These are phyloP conservation scores for Oenanthe javanica DNA, from an alignment of 140 eudicot species.

Conservation along the genomic window DNA sequence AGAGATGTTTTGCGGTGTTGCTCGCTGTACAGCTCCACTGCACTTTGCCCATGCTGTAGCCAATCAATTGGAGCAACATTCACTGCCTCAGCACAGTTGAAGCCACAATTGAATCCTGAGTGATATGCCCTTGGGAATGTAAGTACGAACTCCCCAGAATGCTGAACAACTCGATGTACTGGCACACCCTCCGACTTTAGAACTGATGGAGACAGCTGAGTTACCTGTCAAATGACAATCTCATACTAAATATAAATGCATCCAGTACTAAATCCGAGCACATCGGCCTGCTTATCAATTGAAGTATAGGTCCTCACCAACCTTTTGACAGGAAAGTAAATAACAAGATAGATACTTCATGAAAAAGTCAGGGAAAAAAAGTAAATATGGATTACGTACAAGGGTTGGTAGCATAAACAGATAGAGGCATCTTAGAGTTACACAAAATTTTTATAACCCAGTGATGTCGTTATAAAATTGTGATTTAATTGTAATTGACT, in stretches of 20 bases:
- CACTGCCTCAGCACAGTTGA: constrained; percentile 83
- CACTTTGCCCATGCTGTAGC: constrained; percentile 70
- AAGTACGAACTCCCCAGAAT: constrained; percentile 65
- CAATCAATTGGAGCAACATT: constrained; percentile 85
- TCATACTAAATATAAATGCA: not conserved
- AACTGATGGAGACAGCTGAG: constrained; percentile 69
- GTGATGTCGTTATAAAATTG: not conserved
- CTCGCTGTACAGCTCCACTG: constrained; percentile 64
- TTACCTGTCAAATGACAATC: constrained; percentile 39
- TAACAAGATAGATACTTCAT: not conserved
- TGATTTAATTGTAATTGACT: not conserved
- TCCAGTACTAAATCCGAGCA: not conserved
- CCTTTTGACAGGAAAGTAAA: not conserved
- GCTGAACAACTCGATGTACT: constrained; percentile 51
- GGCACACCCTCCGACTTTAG: constrained; percentile 72
- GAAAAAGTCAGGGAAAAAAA: not conserved
- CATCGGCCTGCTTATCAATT: not conserved
- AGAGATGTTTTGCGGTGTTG: constrained; percentile 65
- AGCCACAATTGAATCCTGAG: constrained; percentile 84
- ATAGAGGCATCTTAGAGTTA: not conserved
- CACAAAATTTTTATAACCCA: not conserved
- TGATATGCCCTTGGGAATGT: constrained; percentile 87
- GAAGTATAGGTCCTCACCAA: not conserved
- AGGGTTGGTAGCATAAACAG: not conserved
- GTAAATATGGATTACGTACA: not conserved